These are phyloP conservation scores for Exophiala calicioides DNA, from an alignment of 2,329 filamentous ascomycete genomes.

Conservation along the genomic window DNA sequence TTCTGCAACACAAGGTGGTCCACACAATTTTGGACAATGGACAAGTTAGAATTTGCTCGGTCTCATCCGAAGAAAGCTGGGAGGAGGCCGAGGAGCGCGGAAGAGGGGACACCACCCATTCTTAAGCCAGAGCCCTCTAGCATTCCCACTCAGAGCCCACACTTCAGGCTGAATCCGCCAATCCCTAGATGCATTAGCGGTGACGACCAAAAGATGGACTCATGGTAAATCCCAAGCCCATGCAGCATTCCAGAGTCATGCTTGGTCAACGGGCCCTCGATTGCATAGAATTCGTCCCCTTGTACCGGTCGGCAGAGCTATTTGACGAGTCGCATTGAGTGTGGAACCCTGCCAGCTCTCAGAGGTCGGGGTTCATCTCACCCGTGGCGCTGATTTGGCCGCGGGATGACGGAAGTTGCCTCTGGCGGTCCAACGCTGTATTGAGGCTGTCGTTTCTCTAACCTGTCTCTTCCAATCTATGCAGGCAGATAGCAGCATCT, in stretches of 20 bases:
- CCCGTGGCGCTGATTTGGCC: constrained; percentile 7
- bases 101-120: constrained; percentile 6
- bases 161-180: constrained; percentile 1
- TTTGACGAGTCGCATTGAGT: constrained; percentile 10
- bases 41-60: neutral
- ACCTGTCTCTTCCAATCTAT: no score
- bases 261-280: constrained; percentile 5
- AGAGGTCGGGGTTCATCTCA: neutral
- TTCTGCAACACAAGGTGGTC: neutral
- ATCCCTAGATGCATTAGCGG: constrained; percentile 5
- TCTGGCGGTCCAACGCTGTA: neutral
- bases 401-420: constrained; percentile 10
- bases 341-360: constrained; percentile 1
- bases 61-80: neutral
- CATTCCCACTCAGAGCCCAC: constrained; percentile 5
- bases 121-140: constrained; percentile 5
- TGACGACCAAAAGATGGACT: constrained; percentile 1
- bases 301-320: neutral
- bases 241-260: constrained; percentile 1
- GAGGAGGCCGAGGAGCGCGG: neutral
- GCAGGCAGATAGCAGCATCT: no score
- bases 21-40: neutral
- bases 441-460: no score
- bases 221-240: neutral
- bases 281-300: neutral